Evolutionary conservation across 768 basidiomycete genomes (phyloP), one percentile per base, ranked within the genome.

Genomic region (Rhodotorula kratochvilovae): DNA sequence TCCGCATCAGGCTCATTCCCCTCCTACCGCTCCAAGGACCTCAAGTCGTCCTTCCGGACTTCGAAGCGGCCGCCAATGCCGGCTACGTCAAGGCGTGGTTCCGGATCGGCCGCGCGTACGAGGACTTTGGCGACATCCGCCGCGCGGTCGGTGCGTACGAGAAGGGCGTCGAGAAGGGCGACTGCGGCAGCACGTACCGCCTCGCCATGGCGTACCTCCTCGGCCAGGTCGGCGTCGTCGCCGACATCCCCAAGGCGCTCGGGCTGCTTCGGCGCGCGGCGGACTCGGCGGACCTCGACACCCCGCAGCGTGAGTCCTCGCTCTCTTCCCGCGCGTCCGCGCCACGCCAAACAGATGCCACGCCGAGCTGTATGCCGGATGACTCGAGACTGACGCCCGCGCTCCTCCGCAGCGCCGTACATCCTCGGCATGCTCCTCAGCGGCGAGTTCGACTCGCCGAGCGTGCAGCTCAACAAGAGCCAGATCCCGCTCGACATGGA

Each of bases 141-240:
- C 86, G 88, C 54, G 93, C 94, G 2, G 86, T 82, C 71, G 90
- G 91, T 36, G 94, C 92, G 79, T 96, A 92, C 77, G 89, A 91
- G 74, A 85, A 89, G 13, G 94, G 94, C 3, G 85, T 87, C 57
- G 87, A 87, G 76, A 82, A 84, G 35, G 86, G 85, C 45, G 90
- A 92, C 55, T 90, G 88, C 73, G 87, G 87, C 60, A 92, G 89
- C 79, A 83, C 88, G 67, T 94, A 95, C 79, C 88, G 94, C 0
- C 85, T 98, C 83, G 94, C 92, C 1, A 94, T 95, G 88, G 94
- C 92, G 0, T 84, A 92, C 78, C 83, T 97, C 16, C 85, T 93
- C 76, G 92, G 91, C 43, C 95, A 98, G 79, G 87, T 97, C 29
- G 85, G 85, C 17, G 82, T 91, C 19, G 81, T 84, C 3, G 75